phyloP scores from a whole-genome alignment of 441 rosid species.

The Erodium chrysanthum region DNA sequence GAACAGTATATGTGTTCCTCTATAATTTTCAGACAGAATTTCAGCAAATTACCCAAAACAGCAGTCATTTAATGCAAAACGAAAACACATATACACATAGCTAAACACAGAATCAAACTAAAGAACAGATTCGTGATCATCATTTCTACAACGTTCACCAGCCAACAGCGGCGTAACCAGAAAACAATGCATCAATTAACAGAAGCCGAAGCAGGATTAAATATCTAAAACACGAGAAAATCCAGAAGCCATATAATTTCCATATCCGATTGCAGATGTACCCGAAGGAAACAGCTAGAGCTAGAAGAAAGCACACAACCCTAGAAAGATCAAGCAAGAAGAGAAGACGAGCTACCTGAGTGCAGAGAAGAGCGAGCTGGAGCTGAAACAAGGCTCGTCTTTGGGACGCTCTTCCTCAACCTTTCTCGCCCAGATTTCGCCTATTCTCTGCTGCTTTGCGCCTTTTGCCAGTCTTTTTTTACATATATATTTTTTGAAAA shows the following conservation, averaged over 20 bases:
- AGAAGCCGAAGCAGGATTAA: background rate
- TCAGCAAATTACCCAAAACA: background rate
- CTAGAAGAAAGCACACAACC: background rate
- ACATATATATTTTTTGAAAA: background rate
- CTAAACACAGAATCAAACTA: background rate
- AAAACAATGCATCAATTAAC: background rate
- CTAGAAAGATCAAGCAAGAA: background rate
- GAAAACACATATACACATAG: background rate
- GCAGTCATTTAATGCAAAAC: background rate
- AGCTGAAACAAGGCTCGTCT: background rate
- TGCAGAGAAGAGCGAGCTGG: background rate
- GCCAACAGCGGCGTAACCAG: background rate
- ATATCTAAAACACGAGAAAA: background rate
- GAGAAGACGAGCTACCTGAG: background rate
- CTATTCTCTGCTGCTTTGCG: background rate
- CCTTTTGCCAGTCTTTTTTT: conserved; percentile 2
- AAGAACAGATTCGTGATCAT: background rate
- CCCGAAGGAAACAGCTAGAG: background rate
- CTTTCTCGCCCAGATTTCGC: conserved; percentile 4
- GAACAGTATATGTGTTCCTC: too few species aligned
- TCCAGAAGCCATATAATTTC: background rate
- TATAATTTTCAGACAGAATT: too few species aligned
- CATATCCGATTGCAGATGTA: background rate
- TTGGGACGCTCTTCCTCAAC: background rate
- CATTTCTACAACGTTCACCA: background rate